phyloP scores from a whole-genome alignment of 2,329 filamentous ascomycete species.

The Exophiala viscosa region DNA sequence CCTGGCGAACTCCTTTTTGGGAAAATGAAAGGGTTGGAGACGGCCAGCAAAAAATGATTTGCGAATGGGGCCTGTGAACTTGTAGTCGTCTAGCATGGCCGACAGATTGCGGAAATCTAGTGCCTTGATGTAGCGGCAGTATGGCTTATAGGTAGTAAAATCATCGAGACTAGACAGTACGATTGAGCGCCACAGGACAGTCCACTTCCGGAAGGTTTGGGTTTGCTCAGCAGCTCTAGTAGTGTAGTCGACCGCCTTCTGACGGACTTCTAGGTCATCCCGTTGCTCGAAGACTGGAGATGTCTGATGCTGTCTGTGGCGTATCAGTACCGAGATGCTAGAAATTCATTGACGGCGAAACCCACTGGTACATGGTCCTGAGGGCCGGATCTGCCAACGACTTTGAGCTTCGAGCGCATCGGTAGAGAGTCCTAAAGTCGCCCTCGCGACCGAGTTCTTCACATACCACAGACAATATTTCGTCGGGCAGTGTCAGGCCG shows the following conservation, averaged over 20 bases:
- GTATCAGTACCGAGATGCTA: background rate
- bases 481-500: conserved; percentile 23
- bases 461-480: conserved; percentile 43
- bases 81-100: conserved; percentile 57
- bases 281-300: conserved; percentile 26
- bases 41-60: conserved; percentile 52
- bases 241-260: conserved; percentile 15
- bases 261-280: conserved; percentile 25
- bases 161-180: conserved; percentile 59
- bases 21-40: conserved; percentile 31
- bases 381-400: conserved; percentile 58
- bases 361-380: conserved; percentile 60
- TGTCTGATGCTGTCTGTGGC: conserved; percentile 21
- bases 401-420: conserved; percentile 54
- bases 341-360: background rate
- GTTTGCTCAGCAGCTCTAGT: conserved; percentile 40
- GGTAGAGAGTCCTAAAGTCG: conserved; percentile 61
- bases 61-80: conserved; percentile 57
- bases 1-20: conserved; percentile 19
- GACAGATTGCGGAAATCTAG: conserved; percentile 62
- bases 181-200: conserved; percentile 65
- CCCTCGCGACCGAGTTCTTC: conserved; percentile 54
- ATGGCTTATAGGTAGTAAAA: conserved; percentile 59
- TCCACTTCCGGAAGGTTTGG: conserved; percentile 54
- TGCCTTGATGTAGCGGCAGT: conserved; percentile 63